Conservation (phyloP, 345 rosid genomes). For the Dovyalis caffra region DNA sequence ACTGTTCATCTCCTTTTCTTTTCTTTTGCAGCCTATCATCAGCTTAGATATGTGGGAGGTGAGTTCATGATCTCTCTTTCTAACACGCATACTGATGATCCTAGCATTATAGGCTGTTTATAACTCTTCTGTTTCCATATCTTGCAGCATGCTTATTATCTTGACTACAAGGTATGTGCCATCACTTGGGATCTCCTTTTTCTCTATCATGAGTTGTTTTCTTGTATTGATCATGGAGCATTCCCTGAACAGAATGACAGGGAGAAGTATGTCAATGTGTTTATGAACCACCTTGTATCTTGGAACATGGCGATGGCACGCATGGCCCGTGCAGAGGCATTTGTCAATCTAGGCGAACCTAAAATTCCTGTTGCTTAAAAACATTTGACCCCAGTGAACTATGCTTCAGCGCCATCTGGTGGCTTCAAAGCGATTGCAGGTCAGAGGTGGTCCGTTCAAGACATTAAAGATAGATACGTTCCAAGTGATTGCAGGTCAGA, state of each 20-base stretch:
- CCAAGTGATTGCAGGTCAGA: too few species aligned
- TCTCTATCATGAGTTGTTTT: neutral
- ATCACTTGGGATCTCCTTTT: neutral
- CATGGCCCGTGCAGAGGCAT: constrained; percentile 85
- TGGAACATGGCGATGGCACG: constrained; percentile 75
- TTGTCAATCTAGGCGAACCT: constrained; percentile 85
- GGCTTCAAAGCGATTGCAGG: neutral
- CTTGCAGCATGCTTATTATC: constrained; percentile 91
- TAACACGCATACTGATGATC: neutral
- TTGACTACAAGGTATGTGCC: constrained; percentile 74
- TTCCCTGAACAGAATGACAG: constrained; percentile 60
- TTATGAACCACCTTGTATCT: constrained; percentile 81
- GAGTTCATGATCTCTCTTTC: constrained; percentile 21
- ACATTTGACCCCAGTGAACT: neutral
- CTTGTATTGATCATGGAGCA: neutral
- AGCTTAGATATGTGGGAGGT: constrained; percentile 95
- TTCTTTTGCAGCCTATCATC: constrained; percentile 77
- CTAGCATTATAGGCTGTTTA: neutral
- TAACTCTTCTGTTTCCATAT: neutral
- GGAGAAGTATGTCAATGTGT: constrained; percentile 59
- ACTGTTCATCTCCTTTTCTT: constrained; percentile 29
- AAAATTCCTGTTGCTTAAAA: constrained; percentile 73
- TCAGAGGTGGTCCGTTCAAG: neutral
- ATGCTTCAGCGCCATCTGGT: neutral
- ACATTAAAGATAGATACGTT: neutral